These are phyloP conservation scores for Corallochytrium limacisporum DNA, from an alignment of 78 protist genomes.

Conservation along the genomic window DNA sequence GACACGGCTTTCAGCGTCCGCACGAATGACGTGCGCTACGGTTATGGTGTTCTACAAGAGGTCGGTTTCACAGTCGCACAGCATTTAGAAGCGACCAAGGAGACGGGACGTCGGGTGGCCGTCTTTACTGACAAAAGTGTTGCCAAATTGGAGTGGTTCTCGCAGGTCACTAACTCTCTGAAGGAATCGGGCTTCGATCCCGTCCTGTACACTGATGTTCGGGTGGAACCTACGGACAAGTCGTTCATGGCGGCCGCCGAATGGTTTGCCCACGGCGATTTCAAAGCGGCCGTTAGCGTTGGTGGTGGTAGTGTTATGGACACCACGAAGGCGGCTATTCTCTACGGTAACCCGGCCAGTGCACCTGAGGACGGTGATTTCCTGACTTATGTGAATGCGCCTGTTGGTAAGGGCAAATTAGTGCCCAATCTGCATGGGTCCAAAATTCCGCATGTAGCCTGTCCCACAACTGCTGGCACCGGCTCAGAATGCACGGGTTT, in stretches of 20 bases:
- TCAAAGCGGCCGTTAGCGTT: not conserved
- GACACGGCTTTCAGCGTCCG: too few relatives aligned
- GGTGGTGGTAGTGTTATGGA: not conserved
- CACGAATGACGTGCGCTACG: too few relatives aligned
- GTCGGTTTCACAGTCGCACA: too few relatives aligned
- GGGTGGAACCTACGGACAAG: constrained; percentile 9
- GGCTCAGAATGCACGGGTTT: constrained; percentile 24
- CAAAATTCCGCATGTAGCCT: constrained; percentile 8
- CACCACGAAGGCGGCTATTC: not conserved
- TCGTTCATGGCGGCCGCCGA: not conserved
- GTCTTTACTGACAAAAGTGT: not conserved
- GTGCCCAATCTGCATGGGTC: too few relatives aligned
- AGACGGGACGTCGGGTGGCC: too few relatives aligned
- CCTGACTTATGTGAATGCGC: too few relatives aligned
- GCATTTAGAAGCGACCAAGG: too few relatives aligned
- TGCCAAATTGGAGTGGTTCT: not conserved
- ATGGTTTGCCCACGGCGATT: not conserved
- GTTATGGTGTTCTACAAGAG: too few relatives aligned
- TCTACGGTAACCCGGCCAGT: too few relatives aligned
- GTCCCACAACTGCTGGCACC: constrained; percentile 26
- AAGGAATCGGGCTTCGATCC: not conserved
- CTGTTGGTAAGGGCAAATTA: too few relatives aligned
- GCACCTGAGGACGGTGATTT: too few relatives aligned
- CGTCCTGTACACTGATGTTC: not conserved
- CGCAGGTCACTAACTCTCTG: not conserved